Evolutionary conservation across 176 grass and related monocot genomes (phyloP), one percentile per base, ranked within the genome.

Genomic region (Oryza longistaminata): DNA sequence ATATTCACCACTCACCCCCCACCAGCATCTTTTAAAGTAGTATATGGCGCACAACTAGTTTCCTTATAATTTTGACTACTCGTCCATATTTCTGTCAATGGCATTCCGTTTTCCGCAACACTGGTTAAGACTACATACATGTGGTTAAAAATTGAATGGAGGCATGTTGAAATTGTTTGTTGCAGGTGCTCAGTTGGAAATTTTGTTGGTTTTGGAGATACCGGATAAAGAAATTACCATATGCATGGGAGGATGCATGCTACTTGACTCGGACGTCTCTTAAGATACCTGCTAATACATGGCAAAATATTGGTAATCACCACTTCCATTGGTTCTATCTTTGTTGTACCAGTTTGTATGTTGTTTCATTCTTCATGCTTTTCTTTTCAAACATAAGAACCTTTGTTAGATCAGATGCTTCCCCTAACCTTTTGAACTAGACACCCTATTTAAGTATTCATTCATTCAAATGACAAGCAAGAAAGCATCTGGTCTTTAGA

Each of bases 191-290:
- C 21, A 69, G 73, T 74, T 95, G 96, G 96, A 80, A 68, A 73
- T 64, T 81, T 53, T 93, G 89, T 81, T 98, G 93, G 96, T 64
- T 92, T 81, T 98, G 91, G 96, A 92, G 89, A 88, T 98, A 98
- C 85, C 66, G 81, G 87, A 77, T 95, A 80, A 98, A 95, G 68
- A 95, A 92, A 88, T 65, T 82, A 67, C 89, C 93, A 17, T 98
- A 93, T 33, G 80, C 96, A 75, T 95, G 93, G 93, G 87, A 98
- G 48, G 96, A 98, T 87, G 96, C 93, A 81, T 95, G 87, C 78
- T 95, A 92, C 86, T 95, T 95, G 87, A 98, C 96, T 70, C 39
- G 43, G 66, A 93, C 71, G 74, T 88, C 81, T 50, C 89, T 98
- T 78, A 92, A 88, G 60, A 87, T 98, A 53, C 75, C 85, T 88